A percentile compares a stretch with the other conserved stretches of the same genome.
Conservation (phyloP, 768 basidiomycete species). For the Naganishia onofrii region DNA sequence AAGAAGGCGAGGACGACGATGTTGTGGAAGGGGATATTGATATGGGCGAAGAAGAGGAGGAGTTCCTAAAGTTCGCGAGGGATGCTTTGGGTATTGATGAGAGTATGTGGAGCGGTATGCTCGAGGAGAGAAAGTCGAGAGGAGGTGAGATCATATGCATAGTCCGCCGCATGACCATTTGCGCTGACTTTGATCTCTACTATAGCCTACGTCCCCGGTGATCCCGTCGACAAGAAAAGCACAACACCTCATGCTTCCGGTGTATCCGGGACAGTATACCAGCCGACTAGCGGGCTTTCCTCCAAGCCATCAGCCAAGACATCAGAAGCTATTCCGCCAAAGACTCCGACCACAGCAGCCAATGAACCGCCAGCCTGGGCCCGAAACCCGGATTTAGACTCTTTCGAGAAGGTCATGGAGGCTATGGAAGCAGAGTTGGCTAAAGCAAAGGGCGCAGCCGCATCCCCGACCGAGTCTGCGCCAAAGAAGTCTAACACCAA, state of each 20-base stretch:
- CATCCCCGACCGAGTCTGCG: slow-evolving; percentile 5
- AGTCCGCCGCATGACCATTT: neutral
- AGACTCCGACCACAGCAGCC: neutral
- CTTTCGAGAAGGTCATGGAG: slow-evolving; percentile 93
- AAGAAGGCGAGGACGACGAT: slow-evolving; percentile 65
- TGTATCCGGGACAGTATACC: neutral
- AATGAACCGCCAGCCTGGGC: slow-evolving; percentile 3
- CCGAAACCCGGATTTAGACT: slow-evolving; percentile 70
- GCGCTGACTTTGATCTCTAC: neutral
- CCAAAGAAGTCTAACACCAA: slow-evolving; percentile 12
- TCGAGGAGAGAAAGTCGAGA: slow-evolving; percentile 69
- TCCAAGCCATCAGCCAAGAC: neutral
- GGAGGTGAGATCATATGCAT: slow-evolving; percentile 64
- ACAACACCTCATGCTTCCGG: neutral
- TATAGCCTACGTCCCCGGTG: slow-evolving; percentile 33
- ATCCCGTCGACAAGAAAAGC: neutral
- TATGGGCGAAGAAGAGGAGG: slow-evolving; percentile 89
- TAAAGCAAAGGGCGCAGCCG: slow-evolving; percentile 25
- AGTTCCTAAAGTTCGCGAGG: slow-evolving; percentile 91
- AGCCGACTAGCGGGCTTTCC: neutral
- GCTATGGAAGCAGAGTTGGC: slow-evolving; percentile 86
- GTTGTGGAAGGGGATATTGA: slow-evolving; percentile 58
- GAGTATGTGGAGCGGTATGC: slow-evolving; percentile 83
- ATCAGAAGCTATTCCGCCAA: neutral
- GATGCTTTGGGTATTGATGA: slow-evolving; percentile 85